Base-by-base conservation (phyloP, 306 rosid species). In the Trifolium fragiferum region DNA sequence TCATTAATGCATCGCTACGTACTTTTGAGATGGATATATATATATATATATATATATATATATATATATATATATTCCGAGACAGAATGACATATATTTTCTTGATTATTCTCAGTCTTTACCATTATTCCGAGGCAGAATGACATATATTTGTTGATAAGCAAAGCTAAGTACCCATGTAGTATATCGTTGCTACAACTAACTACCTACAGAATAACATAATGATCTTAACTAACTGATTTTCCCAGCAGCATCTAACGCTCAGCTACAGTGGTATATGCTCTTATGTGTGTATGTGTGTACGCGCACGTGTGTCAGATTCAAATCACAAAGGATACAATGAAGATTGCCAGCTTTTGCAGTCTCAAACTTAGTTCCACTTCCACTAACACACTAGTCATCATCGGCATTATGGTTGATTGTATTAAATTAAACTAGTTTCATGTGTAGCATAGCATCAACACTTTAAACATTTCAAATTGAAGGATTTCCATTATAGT, bases 181-280 rank as follows among this genome's bases (percentile, higher is more conserved):
- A 23, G 62, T 55, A 23, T 57, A 51, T 51, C 2, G 15, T 11
- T 57, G 35, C 35, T 57, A 65, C 33, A 64, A 13, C 70, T 23
- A 66, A 21, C 55, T 66, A 23, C 37, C 54, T 41, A 19, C 6
- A 8, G 19, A 21, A 66, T 43, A 66, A 43, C 19, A 66, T 7
- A 66, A 23, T 21, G 72, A 43, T 66, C 13, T 14, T 66, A 43
- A 66, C 71, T 35, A 37, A 63, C 69, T 37, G 49, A 63, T 35
- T 62, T 18, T 1, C 23, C 13, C 9, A 62, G 7, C 46, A 21
- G 63, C 0, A 23, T 57, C 20, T 30, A 60, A 30, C 21, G 3
- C 43, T 27, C 6, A 13, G 21, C 66, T 60, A 30, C 23, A n/a
- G 68, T 18, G 20, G 66, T 30, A 15, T 32, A 63, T 63, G 16